Base-by-base conservation (phyloP, 441 rosid genomes). In the Raphanus hybrid region DNA sequence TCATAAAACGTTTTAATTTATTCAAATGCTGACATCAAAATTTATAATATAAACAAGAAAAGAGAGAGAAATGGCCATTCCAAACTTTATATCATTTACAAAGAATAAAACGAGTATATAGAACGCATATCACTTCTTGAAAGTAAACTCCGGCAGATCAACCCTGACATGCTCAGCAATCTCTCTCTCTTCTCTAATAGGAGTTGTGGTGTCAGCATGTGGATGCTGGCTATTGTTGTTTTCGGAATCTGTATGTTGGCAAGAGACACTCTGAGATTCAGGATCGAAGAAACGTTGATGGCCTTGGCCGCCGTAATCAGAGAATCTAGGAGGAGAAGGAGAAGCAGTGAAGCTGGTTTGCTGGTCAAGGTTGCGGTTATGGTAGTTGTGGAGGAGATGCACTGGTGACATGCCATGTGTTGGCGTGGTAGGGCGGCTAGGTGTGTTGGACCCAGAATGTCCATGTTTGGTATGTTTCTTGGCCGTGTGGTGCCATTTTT, bases 381-480 rank as follows among this genome's bases (percentile, higher is more conserved):
- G 78, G 76, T 80, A 80, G 80, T 48, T 82, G 3, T 85, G 92
- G 58, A 96, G 80, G 75, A 96, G 93, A 80, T 91, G 99, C 9
- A 86, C 88, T 0, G 98, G 99, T 5, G 99, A 93, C 91, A 85
- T 84, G 71, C 92, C 91, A 54, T 83, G 83, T 0, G 86, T 77
- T 2, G 97, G 97, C 2, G 99, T 90, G 32, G 87, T 55, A 3
- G 97, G 91, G 34, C 87, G 84, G 77, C 97, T 95, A 37, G 97
- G 97, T 5, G 97, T 87, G 65, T 78, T 82, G 2, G 86, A 67
- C 43, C 59, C 87, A 0, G 98, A 90, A 14, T 82, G 85, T 84
- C 91, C 68, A 54, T 90, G 91, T 80, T 84, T 93, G 0, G 86
- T 80, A 14, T 91, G 90, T 80, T 83, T 96, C 80, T 86, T 92